Base-by-base conservation (phyloP, 1,284 basidiomycete species). In the Coniferiporia weirii region DNA sequence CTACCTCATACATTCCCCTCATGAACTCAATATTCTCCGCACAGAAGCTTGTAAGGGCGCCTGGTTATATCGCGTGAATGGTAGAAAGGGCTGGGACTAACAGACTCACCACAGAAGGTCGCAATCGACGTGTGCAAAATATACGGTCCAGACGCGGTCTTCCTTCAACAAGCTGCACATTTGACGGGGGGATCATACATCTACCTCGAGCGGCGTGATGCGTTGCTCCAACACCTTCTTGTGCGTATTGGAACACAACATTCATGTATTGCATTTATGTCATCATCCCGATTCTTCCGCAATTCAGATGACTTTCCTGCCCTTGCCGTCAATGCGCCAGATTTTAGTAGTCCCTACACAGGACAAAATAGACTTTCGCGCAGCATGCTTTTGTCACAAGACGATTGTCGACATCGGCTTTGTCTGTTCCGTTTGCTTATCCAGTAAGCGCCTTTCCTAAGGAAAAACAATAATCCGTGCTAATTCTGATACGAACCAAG, bases 11-110 rank as follows among this genome's bases (percentile, higher is more conserved):
- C 72, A 96, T 99, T 55, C 92, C 96, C 10, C 86, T 99, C 71
- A 99, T 99, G 97, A 99, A 99, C 71, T 91, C 94, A 59, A 98
- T 99, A 55, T 99, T 99, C 75, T 95, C 95, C 2, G 97, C 97
- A 0, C 97, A 99, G 72, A 99, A 99, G 75, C 80, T 93, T 60
- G 94, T 91, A 63, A 66, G 83, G 74, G 56, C 4, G 27, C 8
- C n/a, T 15, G 6, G 4, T 52, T 34, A 35, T 57, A 52, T 50
- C 40, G 45, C 20, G 58, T 17, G 49, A 60, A 54, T 34, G 44
- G n/a, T n/a, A n/a, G n/a, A n/a, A n/a, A n/a, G n/a, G 17, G 22
- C 38, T 51, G 17, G 38, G 15, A 40, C 15, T 40, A 7, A 15
- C 15, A 15, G 8, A 40, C 15, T 3, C 15, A 7, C 20, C 10